Evolutionary conservation across 306 rosid genomes (phyloP), one percentile per base, ranked within the genome.

Genomic region (Alnus glutinosa): DNA sequence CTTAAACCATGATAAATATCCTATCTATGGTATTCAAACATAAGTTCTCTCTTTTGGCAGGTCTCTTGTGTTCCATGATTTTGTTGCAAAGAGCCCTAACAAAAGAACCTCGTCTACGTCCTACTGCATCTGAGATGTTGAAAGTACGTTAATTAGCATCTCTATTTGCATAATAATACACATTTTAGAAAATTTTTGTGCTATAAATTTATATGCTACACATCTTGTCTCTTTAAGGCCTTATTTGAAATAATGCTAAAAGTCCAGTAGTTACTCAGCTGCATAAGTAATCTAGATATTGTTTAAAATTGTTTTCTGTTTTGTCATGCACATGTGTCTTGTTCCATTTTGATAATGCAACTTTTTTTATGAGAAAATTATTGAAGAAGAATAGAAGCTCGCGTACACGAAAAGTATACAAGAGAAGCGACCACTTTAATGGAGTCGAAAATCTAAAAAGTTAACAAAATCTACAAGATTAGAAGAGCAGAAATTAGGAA

Each of bases 21-120:
- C 15, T 16, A 58, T 14, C 55, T 44, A 36, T 13, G 39, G 34
- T 72, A 48, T 50, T 82, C 74, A 68, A 46, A 59, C 67, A 70
- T 59, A 77, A 61, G 68, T 57, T 5, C 48, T 77, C 82, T 85
- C 76, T 77, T 75, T 78, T 81, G 86, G 71, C 85, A 93, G 99
- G 98, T 95, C 99, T 78, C 87, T 95, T 28, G 81, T 91, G 87
- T 93, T 95, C 87, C 99, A 95, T 78, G 99, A 95, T 86, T 95
- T 95, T 88, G 92, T 95, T 77, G 99, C 99, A 0, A 95, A 95
- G 85, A 90, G 97, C 88, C 88, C 90, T 95, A 71, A 95, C 98
- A 44, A 95, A 95, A 84, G 99, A 95, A 68, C 96, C 99, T 62
- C 98, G 99, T 28, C 81, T 85, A 79, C 99, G 99, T 36, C 99